These are phyloP conservation scores for Solanum clarkiae DNA, from an alignment of 257 asterid genomes.

Conservation along the genomic window DNA sequence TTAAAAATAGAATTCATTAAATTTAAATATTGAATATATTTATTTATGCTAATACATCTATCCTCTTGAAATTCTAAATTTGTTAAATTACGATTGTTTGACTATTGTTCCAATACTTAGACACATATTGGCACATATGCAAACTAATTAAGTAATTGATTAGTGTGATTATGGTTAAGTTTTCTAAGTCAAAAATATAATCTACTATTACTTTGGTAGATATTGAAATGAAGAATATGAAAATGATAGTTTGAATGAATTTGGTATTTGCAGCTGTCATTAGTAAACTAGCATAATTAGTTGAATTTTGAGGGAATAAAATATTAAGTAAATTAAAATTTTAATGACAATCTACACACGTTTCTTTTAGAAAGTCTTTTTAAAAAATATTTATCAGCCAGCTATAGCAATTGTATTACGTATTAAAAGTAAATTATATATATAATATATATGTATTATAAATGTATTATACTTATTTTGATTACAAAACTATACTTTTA, in stretches of 20 bases:
- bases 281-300: neutral
- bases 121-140: neutral
- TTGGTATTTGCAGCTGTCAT: neutral
- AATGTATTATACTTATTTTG: too few relatives aligned
- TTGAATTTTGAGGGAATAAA: neutral
- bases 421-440: too few relatives aligned
- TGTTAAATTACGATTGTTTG: neutral
- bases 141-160: neutral
- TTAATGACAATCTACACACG: neutral
- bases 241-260: neutral
- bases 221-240: neutral
- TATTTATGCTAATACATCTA: neutral
- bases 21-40: neutral
- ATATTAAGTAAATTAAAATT: neutral
- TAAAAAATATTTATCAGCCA: too few relatives aligned
- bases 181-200: neutral
- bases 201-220: neutral
- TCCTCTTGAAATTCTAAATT: neutral
- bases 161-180: neutral
- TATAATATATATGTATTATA: too few relatives aligned
- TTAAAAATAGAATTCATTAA: neutral
- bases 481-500: too few relatives aligned
- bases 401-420: too few relatives aligned
- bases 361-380: neutral
- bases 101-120: neutral